Evolutionary conservation across 352 stramenopile genomes (phyloP).

Genomic region (Pythium aquatile): DNA sequence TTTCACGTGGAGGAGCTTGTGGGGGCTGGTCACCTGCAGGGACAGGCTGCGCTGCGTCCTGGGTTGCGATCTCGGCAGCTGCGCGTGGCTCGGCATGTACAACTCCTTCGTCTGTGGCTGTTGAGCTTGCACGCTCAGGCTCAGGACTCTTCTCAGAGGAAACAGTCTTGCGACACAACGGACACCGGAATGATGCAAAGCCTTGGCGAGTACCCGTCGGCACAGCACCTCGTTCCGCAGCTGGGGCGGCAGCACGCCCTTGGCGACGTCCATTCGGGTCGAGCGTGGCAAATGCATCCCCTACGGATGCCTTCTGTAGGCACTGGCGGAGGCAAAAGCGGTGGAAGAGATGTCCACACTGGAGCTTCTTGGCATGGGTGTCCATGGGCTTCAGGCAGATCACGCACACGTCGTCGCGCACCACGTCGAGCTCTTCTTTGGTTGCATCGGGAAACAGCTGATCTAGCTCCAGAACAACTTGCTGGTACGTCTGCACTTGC

Average conservation of each 20-base stretch:
- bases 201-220: slow-evolving; percentile 21
- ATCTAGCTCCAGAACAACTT: slow-evolving; percentile 71
- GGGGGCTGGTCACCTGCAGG: slow-evolving; percentile 1
- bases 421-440: slow-evolving; percentile 45
- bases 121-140: slow-evolving; percentile 1
- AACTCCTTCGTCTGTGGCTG: background rate
- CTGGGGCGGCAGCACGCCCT: background rate
- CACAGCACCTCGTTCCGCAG: slow-evolving; percentile 19
- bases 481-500: slow-evolving; percentile 66
- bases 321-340: slow-evolving; percentile 74
- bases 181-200: slow-evolving; percentile 19
- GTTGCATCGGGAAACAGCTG: slow-evolving; percentile 59
- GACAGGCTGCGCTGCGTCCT: background rate
- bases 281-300: slow-evolving; percentile 43
- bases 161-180: slow-evolving; percentile 19
- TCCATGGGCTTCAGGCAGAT: slow-evolving; percentile 78
- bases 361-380: slow-evolving; percentile 66
- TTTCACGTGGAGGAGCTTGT: slow-evolving; percentile 25
- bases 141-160: slow-evolving; percentile 18
- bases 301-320: slow-evolving; percentile 62
- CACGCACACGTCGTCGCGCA: slow-evolving; percentile 75
- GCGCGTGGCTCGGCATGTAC: background rate
- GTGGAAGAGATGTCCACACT: slow-evolving; percentile 74
- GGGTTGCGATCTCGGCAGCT: background rate
- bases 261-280: slow-evolving; percentile 19